Base-by-base conservation (phyloP, 225 moss, liverwort and hornwort species). In the Pseudisothecium myosuroides region DNA sequence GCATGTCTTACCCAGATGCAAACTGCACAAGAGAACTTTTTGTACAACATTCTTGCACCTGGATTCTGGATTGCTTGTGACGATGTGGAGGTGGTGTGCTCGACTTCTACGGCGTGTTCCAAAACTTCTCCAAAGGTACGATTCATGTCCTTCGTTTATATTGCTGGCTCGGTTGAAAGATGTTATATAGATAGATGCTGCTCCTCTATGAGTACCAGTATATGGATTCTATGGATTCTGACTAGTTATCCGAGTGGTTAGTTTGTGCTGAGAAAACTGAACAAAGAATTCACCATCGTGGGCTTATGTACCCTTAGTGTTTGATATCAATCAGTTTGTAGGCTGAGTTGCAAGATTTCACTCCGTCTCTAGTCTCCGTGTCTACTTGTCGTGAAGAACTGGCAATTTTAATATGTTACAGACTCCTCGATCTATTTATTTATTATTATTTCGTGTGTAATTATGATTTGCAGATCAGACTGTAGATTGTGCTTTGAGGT, bases 401-500 rank as follows among this genome's bases (percentile, higher is more conserved):
- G 19, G 31, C 47, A 6, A 7, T 31, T 74, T 47, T 18, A 18
- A 47, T 47, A 3, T 29, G 31, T 74, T 74, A 6, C 29, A 49
- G 31, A 49, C 19, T 49, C 19, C 75, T 47, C 11, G 7, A 31
- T 74, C 74, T 29, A 60, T 10, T 17, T 37, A 18, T 62, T 58
- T 31, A 82, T 43, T 23, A 43, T 89, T 63, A 9, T 76, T 31
- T 87, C 89, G 52, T 37, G 9, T 37, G 12, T 19, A 19, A 19
- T 31, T 6, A 49, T 75, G 3, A 17, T 75, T 49, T 75, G 75
- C 49, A 31, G 31, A 75, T 31, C 19, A 47, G 19, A 49, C 2
- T 47, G 47, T 47, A 47, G 29, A 47, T 37, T 37, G 29, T 29
- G 18, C 74, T 75, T 62, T 58, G 94, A 98, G 91, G 95, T 96